Base-by-base conservation (phyloP, 495 filamentous ascomycete genomes). In the Penicillium arizonense region DNA sequence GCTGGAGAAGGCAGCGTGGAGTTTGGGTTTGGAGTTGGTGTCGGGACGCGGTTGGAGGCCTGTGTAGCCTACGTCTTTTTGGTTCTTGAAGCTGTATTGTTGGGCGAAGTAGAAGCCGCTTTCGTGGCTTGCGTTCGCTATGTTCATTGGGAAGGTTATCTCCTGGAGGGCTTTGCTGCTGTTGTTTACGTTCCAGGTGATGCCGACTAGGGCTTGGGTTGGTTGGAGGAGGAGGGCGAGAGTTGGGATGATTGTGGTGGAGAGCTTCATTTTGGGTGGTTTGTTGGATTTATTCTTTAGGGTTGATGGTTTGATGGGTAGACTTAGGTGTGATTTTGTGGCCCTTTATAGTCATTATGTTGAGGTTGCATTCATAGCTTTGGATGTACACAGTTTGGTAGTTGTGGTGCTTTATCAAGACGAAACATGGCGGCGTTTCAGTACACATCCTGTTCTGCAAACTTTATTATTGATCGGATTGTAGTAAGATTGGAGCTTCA, bases 1-100 rank as follows among this genome's bases (percentile, higher is more conserved):
- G 55, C 65, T 69, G 30, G 61, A 64, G 58, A 69, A 69, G 3
- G 52, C 65, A 20, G 50, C 65, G 57, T 69, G 65, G 34, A 69
- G 33, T 38, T 67, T 45, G 36, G 56, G 48, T 9, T 47, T 18
- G 16, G 54, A 58, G 34, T 36, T 21, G 0, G 28, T 21, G 18
- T 53, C 44, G 26, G 52, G 37, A 35, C 61, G 57, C 4, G 65
- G 65, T 30, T 68, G 65, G 10, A 68, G 57, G 8, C 62, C 65
- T 3, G 62, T 65, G 56, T 68, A 68, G n/a, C 65, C 65, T 12
- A 63, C 45, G 40, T 65, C 55, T 3, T 33, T 11, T 33, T 57
- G 43, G 24, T 44, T 44, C 16, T 32, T n/a, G 59, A 68, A 68
- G 48, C 18, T 36, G 59, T 50, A 68, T 53, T 68, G 62, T 21